phyloP scores from a whole-genome alignment of 805 yeast genomes.

The Komagataella ulmi region DNA sequence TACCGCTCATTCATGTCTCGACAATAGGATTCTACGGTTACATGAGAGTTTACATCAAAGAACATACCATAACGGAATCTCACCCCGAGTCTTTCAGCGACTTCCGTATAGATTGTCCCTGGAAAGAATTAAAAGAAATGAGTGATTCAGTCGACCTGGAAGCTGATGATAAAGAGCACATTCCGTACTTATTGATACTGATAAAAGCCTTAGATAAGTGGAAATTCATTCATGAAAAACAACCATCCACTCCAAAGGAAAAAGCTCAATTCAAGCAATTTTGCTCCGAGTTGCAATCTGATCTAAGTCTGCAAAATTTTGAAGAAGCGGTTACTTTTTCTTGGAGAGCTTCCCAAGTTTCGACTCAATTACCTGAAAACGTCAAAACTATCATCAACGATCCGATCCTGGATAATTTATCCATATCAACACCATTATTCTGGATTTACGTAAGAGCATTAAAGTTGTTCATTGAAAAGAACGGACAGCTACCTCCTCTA shows the following conservation, averaged over 20 bases:
- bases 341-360: constrained; percentile 25
- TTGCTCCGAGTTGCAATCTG: constrained; percentile 23
- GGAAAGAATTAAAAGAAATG: constrained; percentile 49
- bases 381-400: constrained; percentile 13
- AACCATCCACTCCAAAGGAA: constrained; percentile 10
- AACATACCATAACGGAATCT: constrained; percentile 61
- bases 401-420: constrained; percentile 9
- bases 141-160: constrained; percentile 37
- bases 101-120: constrained; percentile 52
- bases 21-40: constrained; percentile 57
- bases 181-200: constrained; percentile 58
- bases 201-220: constrained; percentile 38
- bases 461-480: constrained; percentile 28
- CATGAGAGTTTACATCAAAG: constrained; percentile 35
- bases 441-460: constrained; percentile 55
- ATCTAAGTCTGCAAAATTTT: constrained; percentile 26
- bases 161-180: constrained; percentile 35
- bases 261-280: constrained; percentile 22
- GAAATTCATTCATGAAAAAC: constrained; percentile 10
- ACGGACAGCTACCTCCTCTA: constrained; percentile 39
- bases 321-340: constrained; percentile 37
- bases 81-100: constrained; percentile 55
- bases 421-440: constrained; percentile 24
- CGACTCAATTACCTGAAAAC: constrained; percentile 18
- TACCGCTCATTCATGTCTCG: constrained; percentile 41